Conservation (phyloP, 192 early-diverging fungal species). For the Coemansia sp. region DNA sequence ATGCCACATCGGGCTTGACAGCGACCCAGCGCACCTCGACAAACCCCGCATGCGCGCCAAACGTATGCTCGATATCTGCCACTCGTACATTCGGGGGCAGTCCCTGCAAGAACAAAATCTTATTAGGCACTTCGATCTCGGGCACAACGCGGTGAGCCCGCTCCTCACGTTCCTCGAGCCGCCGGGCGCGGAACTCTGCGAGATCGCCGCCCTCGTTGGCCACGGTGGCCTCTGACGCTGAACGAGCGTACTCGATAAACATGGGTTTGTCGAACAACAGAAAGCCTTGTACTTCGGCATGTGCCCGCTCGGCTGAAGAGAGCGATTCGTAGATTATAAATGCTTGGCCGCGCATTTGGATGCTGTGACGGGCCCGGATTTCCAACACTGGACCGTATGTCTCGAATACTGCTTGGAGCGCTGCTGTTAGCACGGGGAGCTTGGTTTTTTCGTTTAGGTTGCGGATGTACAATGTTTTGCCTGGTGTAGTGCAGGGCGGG, state of each 20-base stretch:
- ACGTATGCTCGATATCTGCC: conserved; percentile 64
- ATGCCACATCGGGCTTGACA: conserved; percentile 89
- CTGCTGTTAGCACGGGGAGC: conserved; percentile 67
- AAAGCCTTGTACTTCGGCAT: conserved; percentile 82
- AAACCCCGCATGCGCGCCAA: conserved; percentile 74
- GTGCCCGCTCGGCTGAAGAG: conserved; percentile 69
- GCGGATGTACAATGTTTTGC: conserved; percentile 76
- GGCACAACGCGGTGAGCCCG: conserved; percentile 54
- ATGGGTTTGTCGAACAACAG: conserved; percentile 82
- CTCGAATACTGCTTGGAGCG: conserved; percentile 76
- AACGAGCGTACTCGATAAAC: conserved; percentile 51
- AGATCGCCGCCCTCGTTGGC: conserved; percentile 64
- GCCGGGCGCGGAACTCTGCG: conserved; percentile 24
- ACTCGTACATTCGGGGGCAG: conserved; percentile 72
- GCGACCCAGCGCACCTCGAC: conserved; percentile 94
- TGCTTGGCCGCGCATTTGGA: conserved; percentile 90
- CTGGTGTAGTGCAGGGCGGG: conserved; percentile 62
- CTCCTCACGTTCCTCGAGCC: conserved; percentile 19
- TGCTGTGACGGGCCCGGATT: conserved; percentile 73
- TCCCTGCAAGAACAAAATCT: conserved; percentile 91
- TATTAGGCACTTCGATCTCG: conserved; percentile 84
- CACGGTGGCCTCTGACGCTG: conserved; percentile 41
- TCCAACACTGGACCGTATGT: conserved; percentile 83
- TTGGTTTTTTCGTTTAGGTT: conserved; percentile 79
- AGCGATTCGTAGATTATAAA: conserved; percentile 79